Conservation (phyloP, 257 asterid species). For the Fraxinus quadrangulata region DNA sequence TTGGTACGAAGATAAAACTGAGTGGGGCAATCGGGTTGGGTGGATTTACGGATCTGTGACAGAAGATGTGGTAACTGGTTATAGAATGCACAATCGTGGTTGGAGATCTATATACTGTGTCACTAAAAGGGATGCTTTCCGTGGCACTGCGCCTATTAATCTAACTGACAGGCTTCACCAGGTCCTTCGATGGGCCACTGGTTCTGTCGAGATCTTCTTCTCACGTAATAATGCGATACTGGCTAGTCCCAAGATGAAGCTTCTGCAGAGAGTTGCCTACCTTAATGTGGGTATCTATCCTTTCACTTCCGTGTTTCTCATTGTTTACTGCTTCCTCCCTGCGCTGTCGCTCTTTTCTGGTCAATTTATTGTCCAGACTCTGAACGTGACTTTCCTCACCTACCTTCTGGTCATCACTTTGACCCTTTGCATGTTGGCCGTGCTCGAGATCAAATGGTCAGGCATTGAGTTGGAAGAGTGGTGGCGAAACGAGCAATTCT, state of each 20-base stretch:
- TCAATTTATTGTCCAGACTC: constrained; percentile 22
- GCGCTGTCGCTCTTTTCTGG: constrained; percentile 22
- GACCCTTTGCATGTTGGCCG: constrained; percentile 21
- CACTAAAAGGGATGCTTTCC: constrained; percentile 23
- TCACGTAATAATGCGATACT: constrained; percentile 21
- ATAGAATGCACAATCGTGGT: constrained; percentile 27
- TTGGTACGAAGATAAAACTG: constrained; percentile 28
- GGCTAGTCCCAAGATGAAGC: constrained; percentile 20
- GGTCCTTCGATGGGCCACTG: constrained; percentile 28
- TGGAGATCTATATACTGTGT: constrained; percentile 26
- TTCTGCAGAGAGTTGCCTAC: constrained; percentile 22
- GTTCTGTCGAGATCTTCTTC: constrained; percentile 24
- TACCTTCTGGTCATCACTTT: constrained; percentile 15
- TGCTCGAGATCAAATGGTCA: constrained; percentile 26
- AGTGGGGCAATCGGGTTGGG: constrained; percentile 27
- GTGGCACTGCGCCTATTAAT: constrained; percentile 26
- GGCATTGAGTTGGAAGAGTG: constrained; percentile 24
- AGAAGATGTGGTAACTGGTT: constrained; percentile 25
- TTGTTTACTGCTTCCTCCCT: constrained; percentile 23
- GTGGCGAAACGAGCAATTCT: constrained; percentile 24
- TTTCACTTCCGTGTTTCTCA: constrained; percentile 18
- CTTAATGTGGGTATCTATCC: constrained; percentile 24
- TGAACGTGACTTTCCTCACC: constrained; percentile 11
- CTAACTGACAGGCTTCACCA: constrained; percentile 27
- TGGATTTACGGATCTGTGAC: constrained; percentile 27